These are phyloP conservation scores for Alternaria longipes DNA, from an alignment of 2,329 filamentous ascomycete species.

Conservation along the genomic window DNA sequence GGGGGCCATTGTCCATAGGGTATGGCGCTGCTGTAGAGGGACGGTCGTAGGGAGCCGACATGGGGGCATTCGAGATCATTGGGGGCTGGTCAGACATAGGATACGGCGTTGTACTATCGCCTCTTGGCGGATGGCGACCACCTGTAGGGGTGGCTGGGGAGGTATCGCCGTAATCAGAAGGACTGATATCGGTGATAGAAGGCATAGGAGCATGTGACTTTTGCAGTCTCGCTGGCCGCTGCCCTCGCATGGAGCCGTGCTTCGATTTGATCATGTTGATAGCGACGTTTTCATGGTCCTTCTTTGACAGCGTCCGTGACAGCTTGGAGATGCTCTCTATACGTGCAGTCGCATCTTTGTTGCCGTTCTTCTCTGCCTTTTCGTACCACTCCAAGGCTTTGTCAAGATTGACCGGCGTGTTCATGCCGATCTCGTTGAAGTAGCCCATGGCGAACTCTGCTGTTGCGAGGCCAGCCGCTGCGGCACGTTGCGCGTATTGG, in stretches of 20 bases:
- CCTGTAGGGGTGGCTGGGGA: conserved; percentile 34
- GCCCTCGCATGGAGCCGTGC: conserved; percentile 62
- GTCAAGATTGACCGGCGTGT: conserved; percentile 81
- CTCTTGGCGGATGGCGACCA: conserved; percentile 41
- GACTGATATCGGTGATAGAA: conserved; percentile 50
- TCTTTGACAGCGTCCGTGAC: conserved; percentile 84
- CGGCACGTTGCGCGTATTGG: conserved; percentile 87
- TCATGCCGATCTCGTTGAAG: conserved; percentile 96
- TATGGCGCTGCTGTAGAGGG: conserved; percentile 72
- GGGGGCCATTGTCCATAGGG: conserved; percentile 71
- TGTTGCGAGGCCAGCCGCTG: conserved; percentile 80
- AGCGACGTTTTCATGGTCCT: conserved; percentile 92
- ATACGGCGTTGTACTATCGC: conserved; percentile 54
- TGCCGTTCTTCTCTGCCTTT: conserved; percentile 87
- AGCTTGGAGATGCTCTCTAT: conserved; percentile 81
- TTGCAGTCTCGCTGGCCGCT: conserved; percentile 57
- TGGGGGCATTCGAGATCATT: conserved; percentile 29
- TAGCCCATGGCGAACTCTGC: conserved; percentile 98
- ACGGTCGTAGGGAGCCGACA: conserved; percentile 45
- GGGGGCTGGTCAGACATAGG: conserved; percentile 56
- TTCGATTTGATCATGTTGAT: conserved; percentile 79
- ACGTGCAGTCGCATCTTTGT: conserved; percentile 83
- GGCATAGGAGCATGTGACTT: conserved; percentile 51
- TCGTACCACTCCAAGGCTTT: conserved; percentile 91
- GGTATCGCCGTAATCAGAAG: conserved; percentile 46